These are phyloP conservation scores for Aspergillus udagawae DNA, from an alignment of 2,329 filamentous ascomycete genomes.

Conservation along the genomic window DNA sequence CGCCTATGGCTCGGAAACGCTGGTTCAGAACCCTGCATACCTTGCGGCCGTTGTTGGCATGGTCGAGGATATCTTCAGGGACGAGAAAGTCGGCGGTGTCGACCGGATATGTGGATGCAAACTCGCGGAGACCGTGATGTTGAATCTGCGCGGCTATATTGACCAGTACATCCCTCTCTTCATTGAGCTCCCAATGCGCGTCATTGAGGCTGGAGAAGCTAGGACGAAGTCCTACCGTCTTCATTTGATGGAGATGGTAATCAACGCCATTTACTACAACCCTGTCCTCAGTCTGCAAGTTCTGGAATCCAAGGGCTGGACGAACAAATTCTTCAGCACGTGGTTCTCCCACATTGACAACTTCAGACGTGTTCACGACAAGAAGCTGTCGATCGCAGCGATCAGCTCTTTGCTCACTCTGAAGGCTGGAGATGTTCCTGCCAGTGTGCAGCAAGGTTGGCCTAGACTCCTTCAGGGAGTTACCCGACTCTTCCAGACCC, in stretches of 20 bases:
- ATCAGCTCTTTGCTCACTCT: conserved; percentile 82
- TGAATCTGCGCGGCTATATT: conserved; percentile 83
- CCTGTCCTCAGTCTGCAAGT: conserved; percentile 78
- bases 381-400: conserved; percentile 94
- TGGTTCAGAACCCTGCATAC: conserved; percentile 80
- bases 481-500: conserved; percentile 83
- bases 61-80: conserved; percentile 91
- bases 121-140: conserved; percentile 93
- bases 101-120: conserved; percentile 98
- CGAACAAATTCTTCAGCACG: conserved; percentile 96
- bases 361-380: conserved; percentile 93
- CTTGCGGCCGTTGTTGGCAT: conserved; percentile 86
- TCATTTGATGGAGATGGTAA: conserved; percentile 97
- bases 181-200: conserved; percentile 80
- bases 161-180: conserved; percentile 88
- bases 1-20: conserved; percentile 76
- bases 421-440: conserved; percentile 74
- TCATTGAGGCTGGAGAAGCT: conserved; percentile 67
- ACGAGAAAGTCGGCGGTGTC: conserved; percentile 86
- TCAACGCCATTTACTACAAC: conserved; percentile 98
- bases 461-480: conserved; percentile 84
- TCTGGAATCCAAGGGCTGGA: conserved; percentile 89
- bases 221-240: conserved; percentile 93
- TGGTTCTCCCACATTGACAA: conserved; percentile 97
- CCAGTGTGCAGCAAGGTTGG: conserved; percentile 94